Evolutionary conservation across 192 early-diverging fungal species (phyloP).

Genomic region (Backusella liffmaniae): DNA sequence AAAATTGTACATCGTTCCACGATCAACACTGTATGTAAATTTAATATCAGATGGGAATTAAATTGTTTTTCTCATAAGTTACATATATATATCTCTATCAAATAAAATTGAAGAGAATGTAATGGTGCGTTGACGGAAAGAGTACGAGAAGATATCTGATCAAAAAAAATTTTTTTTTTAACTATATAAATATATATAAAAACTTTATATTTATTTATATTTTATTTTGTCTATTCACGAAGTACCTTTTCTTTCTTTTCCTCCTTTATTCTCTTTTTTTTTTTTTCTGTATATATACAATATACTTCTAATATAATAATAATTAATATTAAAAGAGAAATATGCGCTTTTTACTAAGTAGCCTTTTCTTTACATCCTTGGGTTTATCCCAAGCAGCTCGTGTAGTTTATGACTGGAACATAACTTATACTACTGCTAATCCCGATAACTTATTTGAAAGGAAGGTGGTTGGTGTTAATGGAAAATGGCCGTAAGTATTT

Average conservation of each 20-base stretch:
- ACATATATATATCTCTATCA: background rate
- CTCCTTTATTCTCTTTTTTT: too few species aligned
- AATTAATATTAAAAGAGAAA: background rate
- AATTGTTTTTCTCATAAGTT: background rate
- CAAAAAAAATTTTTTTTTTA: background rate
- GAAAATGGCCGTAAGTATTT: conserved; percentile 57
- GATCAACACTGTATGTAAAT: background rate
- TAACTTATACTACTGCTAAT: conserved; percentile 63
- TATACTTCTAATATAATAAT: background rate
- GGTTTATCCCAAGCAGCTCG: conserved; percentile 45
- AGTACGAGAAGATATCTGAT: background rate
- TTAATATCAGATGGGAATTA: background rate
- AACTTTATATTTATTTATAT: too few species aligned
- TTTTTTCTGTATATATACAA: background rate
- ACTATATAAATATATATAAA: too few species aligned
- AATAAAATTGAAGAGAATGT: background rate
- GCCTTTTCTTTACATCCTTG: conserved; percentile 12
- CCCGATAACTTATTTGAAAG: conserved; percentile 65
- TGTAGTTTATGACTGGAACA: conserved; percentile 69
- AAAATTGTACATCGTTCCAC: background rate
- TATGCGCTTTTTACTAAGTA: conserved; percentile 1
- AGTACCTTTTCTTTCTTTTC: too few species aligned
- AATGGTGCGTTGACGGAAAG: background rate
- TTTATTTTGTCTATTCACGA: too few species aligned
- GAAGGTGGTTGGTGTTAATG: conserved; percentile 68